phyloP scores from a whole-genome alignment of 2,329 filamentous ascomycete genomes.

The Albifimbria verrucaria region DNA sequence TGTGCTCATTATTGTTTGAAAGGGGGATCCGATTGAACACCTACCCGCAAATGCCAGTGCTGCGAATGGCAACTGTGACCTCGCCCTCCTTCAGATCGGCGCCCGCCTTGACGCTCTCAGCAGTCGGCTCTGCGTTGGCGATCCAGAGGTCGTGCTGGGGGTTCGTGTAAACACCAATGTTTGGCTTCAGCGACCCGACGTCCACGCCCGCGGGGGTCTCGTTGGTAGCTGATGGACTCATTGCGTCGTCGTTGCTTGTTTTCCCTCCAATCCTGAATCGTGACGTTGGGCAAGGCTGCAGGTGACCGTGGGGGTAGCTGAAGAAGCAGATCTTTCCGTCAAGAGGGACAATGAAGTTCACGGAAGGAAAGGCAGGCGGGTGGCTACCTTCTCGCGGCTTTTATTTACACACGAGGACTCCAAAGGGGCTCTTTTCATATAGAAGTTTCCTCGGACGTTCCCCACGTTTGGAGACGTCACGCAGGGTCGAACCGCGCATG shows the following conservation, averaged over 20 bases:
- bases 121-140: constrained; percentile 69
- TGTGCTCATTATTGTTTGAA: constrained; percentile 1
- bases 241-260: constrained; percentile 15
- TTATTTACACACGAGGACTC: not conserved
- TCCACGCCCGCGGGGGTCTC: constrained; percentile 16
- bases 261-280: not conserved
- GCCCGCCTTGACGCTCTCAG: constrained; percentile 70
- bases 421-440: not conserved
- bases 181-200: constrained; percentile 58
- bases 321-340: no score
- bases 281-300: not conserved
- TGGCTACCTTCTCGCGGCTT: not conserved
- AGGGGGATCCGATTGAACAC: constrained; percentile 17
- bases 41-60: constrained; percentile 93
- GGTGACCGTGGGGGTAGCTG: no score
- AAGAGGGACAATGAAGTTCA: not conserved
- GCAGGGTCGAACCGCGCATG: not conserved
- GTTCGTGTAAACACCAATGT: constrained; percentile 96
- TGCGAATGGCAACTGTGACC: constrained; percentile 85
- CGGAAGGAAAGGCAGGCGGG: not conserved
- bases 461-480: not conserved
- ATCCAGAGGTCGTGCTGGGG: constrained; percentile 90
- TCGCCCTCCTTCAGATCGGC: constrained; percentile 72
- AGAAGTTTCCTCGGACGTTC: not conserved
- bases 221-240: constrained; percentile 33